A percentile compares a stretch with the other conserved stretches of the same genome.
Conservation (phyloP, 2,329 filamentous ascomycete species). For the Zymoseptoria pseudotritici region DNA sequence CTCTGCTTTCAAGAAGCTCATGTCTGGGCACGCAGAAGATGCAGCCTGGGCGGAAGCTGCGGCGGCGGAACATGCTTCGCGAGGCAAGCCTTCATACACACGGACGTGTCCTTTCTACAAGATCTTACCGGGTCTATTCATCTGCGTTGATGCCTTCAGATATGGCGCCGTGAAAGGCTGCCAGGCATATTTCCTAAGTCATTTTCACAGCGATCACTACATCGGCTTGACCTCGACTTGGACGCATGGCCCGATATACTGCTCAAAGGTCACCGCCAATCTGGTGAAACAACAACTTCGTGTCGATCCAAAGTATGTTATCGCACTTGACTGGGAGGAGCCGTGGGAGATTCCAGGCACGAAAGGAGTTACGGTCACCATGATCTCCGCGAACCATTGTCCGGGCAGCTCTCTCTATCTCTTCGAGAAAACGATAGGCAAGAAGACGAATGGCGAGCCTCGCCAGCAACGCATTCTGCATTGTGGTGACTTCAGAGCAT, state of each 20-base stretch:
- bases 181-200: constrained; percentile 90
- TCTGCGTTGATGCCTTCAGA: constrained; percentile 91
- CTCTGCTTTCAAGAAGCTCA: constrained; percentile 86
- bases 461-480: constrained; percentile 76
- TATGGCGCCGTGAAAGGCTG: constrained; percentile 91
- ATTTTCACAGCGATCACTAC: constrained; percentile 98
- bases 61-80: constrained; percentile 65
- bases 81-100: constrained; percentile 79
- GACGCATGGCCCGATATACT: constrained; percentile 93
- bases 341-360: constrained; percentile 73
- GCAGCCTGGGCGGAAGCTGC: constrained; percentile 83
- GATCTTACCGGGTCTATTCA: constrained; percentile 85
- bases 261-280: constrained; percentile 85
- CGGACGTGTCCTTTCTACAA: constrained; percentile 98
- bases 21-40: constrained; percentile 87
- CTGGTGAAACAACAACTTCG: constrained; percentile 78
- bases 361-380: constrained; percentile 76
- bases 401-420: constrained; percentile 90
- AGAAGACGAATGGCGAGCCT: constrained; percentile 45
- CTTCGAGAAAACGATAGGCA: constrained; percentile 70
- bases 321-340: constrained; percentile 78
- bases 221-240: constrained; percentile 81
- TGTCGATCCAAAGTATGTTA: constrained; percentile 78
- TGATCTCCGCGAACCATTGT: constrained; percentile 95
- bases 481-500: constrained; percentile 92